Evolutionary conservation across 176 grass and related monocot genomes (phyloP), one percentile per base, ranked within the genome.

Genomic region (Oryza officinalis): DNA sequence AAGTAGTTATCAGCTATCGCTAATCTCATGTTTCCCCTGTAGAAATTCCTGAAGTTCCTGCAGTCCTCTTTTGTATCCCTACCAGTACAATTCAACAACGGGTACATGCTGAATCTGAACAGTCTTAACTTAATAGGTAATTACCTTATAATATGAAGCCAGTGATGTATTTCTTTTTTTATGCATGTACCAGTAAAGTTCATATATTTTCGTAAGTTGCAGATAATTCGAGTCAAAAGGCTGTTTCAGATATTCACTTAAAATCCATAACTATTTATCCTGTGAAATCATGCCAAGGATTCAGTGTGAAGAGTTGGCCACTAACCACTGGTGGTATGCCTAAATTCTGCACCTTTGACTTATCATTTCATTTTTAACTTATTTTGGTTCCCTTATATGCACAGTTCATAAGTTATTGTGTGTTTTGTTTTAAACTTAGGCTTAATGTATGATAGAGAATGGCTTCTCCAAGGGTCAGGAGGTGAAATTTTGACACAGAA

Each of bases 211-310:
- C 2, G 8, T 61, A 61, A 57, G 77, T 91, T 72, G 60, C 84
- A 95, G 96, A 90, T 66, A 66, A 57, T 83, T 61, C 47, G 50
- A 40, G 33, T 27, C 69, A 77, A 27, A 35, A 80, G 72, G 23
- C 49, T 71, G 47, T 77, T 83, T 67, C 54, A 89, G 64, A 72
- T 83, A 65, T 93, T 75, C 79, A 30, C 47, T 80, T 98, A 75
- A 88, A 92, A 84, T 95, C 89, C 38, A 87, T 98, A 83, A 95
- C 83, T 88, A 66, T 98, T 82, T 98, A 98, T 88, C 96, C 96
- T 27, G 90, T 98, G 79, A 98, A 98, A 85, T 98, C 96, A 60
- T 95, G 91, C 85, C 88, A 88, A 81, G 96, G 96, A 79, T 98
- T 95, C 72, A 90, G 71, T 49, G 85, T 75, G 67, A 75, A 84